phyloP scores from a whole-genome alignment of 1,284 basidiomycete species.

The Cutaneotrichosporon cutaneum region DNA sequence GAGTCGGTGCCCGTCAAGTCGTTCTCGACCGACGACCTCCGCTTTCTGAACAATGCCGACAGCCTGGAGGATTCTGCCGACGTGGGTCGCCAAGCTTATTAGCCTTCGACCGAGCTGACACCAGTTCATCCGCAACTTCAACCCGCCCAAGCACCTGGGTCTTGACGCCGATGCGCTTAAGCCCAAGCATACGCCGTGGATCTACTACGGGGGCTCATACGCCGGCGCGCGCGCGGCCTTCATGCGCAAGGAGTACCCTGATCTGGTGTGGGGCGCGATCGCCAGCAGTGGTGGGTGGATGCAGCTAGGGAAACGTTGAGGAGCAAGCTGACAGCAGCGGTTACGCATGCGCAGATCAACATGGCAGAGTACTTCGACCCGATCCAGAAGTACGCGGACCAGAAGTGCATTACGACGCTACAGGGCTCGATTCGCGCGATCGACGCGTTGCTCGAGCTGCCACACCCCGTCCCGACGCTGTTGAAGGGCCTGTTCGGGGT shows the following conservation, averaged over 20 bases:
- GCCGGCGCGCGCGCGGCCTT: slow-evolving; percentile 92
- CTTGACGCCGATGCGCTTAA: slow-evolving; percentile 62
- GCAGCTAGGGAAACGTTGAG: not conserved
- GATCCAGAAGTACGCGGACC: slow-evolving; percentile 71
- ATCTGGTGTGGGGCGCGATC: slow-evolving; percentile 86
- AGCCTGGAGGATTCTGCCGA: slow-evolving; percentile 85
- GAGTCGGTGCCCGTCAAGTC: slow-evolving; percentile 66
- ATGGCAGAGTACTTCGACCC: slow-evolving; percentile 72
- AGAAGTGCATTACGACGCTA: slow-evolving; percentile 68
- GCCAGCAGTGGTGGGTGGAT: slow-evolving; percentile 68
- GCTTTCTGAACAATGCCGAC: slow-evolving; percentile 85
- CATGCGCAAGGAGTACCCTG: slow-evolving; percentile 71
- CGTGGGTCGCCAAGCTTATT: slow-evolving; percentile 24
- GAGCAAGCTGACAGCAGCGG: slow-evolving; percentile 32
- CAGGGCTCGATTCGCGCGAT: slow-evolving; percentile 65
- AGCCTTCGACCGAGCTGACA: not conserved
- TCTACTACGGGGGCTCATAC: slow-evolving; percentile 82
- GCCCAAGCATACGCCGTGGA: slow-evolving; percentile 67
- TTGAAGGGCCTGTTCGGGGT: slow-evolving; percentile 76
- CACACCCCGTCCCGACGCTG: slow-evolving; percentile 54
- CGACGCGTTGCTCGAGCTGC: slow-evolving; percentile 60
- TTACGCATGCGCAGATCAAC: slow-evolving; percentile 58
- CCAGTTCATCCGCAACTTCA: slow-evolving; percentile 79
- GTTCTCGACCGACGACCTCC: slow-evolving; percentile 74
- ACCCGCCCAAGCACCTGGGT: slow-evolving; percentile 61